Evolutionary conservation across 2,329 filamentous ascomycete species (phyloP).

Genomic region (Lecanoromycetidae sp.): DNA sequence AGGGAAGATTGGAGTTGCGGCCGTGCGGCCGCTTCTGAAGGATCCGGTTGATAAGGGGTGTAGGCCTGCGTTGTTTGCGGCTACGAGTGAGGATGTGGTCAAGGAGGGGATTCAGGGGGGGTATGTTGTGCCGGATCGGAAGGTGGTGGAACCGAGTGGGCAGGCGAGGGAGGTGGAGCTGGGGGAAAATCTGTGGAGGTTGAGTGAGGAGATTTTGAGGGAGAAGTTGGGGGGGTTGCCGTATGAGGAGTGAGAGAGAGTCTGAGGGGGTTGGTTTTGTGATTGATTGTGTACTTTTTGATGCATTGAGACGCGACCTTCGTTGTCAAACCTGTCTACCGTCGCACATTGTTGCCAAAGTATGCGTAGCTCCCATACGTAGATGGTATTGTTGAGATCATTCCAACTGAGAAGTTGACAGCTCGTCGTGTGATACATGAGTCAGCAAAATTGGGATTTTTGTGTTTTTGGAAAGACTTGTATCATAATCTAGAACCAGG

Average conservation of each 20-base stretch:
- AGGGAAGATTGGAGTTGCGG: slow-evolving; percentile 35
- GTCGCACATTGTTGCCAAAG: no score
- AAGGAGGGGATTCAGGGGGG: slow-evolving; percentile 34
- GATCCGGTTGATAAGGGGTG: slow-evolving; percentile 38
- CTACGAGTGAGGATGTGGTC: slow-evolving; percentile 33
- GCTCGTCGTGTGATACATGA: no score
- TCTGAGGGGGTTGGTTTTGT: no score
- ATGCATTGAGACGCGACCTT: no score
- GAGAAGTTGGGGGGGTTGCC: slow-evolving; percentile 25
- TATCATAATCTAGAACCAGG: no score
- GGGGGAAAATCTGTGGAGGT: slow-evolving; percentile 33
- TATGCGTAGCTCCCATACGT: no score
- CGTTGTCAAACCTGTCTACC: no score
- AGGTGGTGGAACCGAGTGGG: slow-evolving; percentile 32
- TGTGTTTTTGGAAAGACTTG: no score
- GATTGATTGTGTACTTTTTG: no score
- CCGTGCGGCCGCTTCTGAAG: slow-evolving; percentile 37
- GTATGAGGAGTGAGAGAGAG: neutral
- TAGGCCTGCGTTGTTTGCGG: slow-evolving; percentile 37
- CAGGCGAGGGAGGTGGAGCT: slow-evolving; percentile 34
- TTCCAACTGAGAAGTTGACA: no score
- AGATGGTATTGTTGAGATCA: no score
- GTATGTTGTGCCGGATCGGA: slow-evolving; percentile 38
- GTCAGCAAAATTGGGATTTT: no score
- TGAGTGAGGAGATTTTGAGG: slow-evolving; percentile 35